Base-by-base conservation (phyloP, 202 grass and related monocot species). In the Carex arenaria region DNA sequence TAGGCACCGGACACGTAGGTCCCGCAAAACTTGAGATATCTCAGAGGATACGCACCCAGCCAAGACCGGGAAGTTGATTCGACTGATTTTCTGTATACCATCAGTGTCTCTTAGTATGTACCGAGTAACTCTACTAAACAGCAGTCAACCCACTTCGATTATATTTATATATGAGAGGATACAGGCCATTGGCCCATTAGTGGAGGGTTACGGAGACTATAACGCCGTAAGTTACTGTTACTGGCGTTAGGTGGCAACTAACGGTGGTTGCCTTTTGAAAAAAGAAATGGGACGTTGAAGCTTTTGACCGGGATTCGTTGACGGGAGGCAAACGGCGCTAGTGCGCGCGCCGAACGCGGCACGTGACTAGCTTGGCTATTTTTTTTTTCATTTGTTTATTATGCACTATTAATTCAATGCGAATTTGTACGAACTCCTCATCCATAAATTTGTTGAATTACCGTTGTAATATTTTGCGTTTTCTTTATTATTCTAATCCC, bases 231-330 rank as follows among this genome's bases (percentile, higher is more conserved):
- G 49, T 1, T 71, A 1, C 40, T 4, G 45, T 51, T 57, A 69
- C 31, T 45, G 28, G 40, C 22, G 70, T 66, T 51, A 20, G 62
- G 40, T 51, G 52, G 49, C 52, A 62, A 19, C 56, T 72, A 83
- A 89, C 84, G 88, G 88, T 79, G 88, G 76, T 59, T 59, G 15
- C 22, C 53, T 77, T 56, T 81, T 84, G 60, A 82, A 83, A 38
- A 40, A 55, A 22, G 13, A 7, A 5, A 12, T 19, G 18, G 28
- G 45, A 28, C 19, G 69, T 82, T 84, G 55, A 30, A 12, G 8
- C 30, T 28, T 72, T 83, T 89, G 80, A 80, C 80, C 56, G 14
- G 64, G 38, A 73, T 55, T 51, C 15, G 4, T 65, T 57, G 79
- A 85, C 87, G 87, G 87, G 64, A 75, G 72, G 56, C 19, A 53